Base-by-base conservation (phyloP, 2,329 filamentous ascomycete species). In the Arthrobotrys pseudoclavata region DNA sequence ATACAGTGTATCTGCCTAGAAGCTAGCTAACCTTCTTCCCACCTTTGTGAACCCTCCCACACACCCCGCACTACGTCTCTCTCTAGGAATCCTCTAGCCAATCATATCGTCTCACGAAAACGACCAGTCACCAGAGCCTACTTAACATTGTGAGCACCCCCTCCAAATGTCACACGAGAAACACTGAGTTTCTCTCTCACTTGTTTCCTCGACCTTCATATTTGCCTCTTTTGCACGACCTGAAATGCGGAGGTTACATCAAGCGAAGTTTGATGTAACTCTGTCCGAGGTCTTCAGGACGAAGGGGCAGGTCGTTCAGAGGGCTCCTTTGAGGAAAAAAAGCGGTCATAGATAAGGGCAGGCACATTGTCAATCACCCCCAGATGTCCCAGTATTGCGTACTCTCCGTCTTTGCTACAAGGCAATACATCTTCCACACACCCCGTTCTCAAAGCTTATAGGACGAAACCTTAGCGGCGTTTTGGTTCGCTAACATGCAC, bases 71-170 rank as follows among this genome's bases (percentile, higher is more conserved):
- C 15, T 40, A 15, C 15, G 37, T 15, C 12, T 40, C 12, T 40
- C 4, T 40, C 37, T 60, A 52, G 50, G 63, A 55, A 42, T 1
- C 22, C 34, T 40, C 34, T 13, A 47, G 45, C 63, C 64, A 76
- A 66, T 69, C 55, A 69, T 60, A 26, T 69, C 50, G 67, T 77
- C 67, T 71, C 74, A 77, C 74, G 66, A 71, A 77, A 77, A 77
- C 74, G 74, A 67, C 74, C 60, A 71, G 67, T 61, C 67, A 77
- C 29, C 18, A 42, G 55, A 42, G 22, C 34, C 26, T 57, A 20
- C 29, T 6, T 0, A 22, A 18, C 31, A 15, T 6, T 24, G 20
- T 15, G 15, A 13, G 1, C 10, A 5, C 10, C 20, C 20, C 37
- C 26, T 31, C 29, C 52, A 37, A 22, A 37, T 29, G 60, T 72